Base-by-base conservation (phyloP, 768 basidiomycete genomes). In the Russula vinacea region DNA sequence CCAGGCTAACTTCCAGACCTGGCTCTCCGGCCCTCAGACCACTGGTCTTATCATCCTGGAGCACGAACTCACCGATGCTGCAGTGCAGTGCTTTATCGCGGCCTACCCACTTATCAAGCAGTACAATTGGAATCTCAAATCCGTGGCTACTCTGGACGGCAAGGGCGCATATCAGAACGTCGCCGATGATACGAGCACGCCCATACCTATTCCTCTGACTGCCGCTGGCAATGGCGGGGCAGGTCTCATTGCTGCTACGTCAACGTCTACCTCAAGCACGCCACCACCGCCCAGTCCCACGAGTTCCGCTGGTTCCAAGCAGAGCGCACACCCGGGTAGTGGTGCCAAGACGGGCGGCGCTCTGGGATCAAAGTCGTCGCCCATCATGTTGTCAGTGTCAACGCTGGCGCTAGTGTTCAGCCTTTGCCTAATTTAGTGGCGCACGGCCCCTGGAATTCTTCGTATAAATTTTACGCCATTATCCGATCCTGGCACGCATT, bases 31-130 rank as follows among this genome's bases (percentile, higher is more conserved):
- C 52, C 76, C 89, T 54, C 92, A 93, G 73, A 77, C 74, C 11
- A 88, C 91, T 3, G 95, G 95, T 39, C 81, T 95, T 26, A 79
- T 92, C 65, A 79, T 92, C 60, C 81, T 97, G 63, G 89, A 96
- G 73, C 95, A 98, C 74, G 94, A 97, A 75, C 76, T 88, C 26
- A 81, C 79, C 37, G 75, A 82, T 49, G 72, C 77, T 67, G 78
- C 87, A 37, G 86, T 92, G 24, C 68, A 78, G 42, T 83, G 84
- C 4, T 95, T 94, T 75, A 84, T 88, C 0, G 75, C 76, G 47
- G 81, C 82, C 9, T 91, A 81, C 73, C 85, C 87, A 3, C 64
- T 83, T 44, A 85, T 94, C 74, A 76, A 78, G 66, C 69, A 78
- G 5, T 85, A 86, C 68, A 87, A 86, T 13, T 98, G 94, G 94